A percentile compares a stretch with the other conserved stretches of the same genome.
These are phyloP conservation scores for Alternaria sp. DNA, from an alignment of 2,329 filamentous ascomycete species.

Conservation along the genomic window DNA sequence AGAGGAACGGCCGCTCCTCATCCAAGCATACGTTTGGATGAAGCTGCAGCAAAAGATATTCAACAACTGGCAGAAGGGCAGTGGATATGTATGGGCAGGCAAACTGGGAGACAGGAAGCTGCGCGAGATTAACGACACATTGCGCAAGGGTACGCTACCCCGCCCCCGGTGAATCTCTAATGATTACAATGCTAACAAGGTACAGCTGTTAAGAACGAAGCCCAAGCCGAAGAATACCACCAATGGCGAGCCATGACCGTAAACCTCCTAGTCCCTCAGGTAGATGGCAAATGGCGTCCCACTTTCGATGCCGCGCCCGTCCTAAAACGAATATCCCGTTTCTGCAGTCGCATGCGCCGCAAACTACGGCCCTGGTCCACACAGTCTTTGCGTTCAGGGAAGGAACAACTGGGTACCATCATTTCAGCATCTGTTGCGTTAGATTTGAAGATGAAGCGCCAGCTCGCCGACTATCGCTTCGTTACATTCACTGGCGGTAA, in stretches of 20 bases:
- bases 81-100: constrained; percentile 48
- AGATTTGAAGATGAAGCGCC: constrained; percentile 48
- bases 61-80: constrained; percentile 43
- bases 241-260: constrained; percentile 46
- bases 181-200: constrained; percentile 11
- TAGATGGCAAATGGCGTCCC: constrained; percentile 46
- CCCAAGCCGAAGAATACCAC: constrained; percentile 46
- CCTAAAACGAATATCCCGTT: constrained; percentile 42
- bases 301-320: constrained; percentile 45
- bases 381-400: constrained; percentile 35
- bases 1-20: constrained; percentile 41
- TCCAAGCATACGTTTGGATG: constrained; percentile 48
- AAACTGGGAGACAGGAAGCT: constrained; percentile 47
- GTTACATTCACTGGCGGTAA: constrained; percentile 46
- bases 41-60: constrained; percentile 47
- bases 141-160: constrained; percentile 40
- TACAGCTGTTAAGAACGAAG: constrained; percentile 47
- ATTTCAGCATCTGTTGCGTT: constrained; percentile 46
- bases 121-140: constrained; percentile 44
- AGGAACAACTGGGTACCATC: constrained; percentile 43
- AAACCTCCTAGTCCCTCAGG: constrained; percentile 46
- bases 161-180: too few relatives aligned
- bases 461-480: constrained; percentile 47
- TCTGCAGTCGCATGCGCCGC: constrained; percentile 38
- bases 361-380: constrained; percentile 44